Conservation (phyloP, 2,329 filamentous ascomycete genomes). For the Blumeriella jaapii region DNA sequence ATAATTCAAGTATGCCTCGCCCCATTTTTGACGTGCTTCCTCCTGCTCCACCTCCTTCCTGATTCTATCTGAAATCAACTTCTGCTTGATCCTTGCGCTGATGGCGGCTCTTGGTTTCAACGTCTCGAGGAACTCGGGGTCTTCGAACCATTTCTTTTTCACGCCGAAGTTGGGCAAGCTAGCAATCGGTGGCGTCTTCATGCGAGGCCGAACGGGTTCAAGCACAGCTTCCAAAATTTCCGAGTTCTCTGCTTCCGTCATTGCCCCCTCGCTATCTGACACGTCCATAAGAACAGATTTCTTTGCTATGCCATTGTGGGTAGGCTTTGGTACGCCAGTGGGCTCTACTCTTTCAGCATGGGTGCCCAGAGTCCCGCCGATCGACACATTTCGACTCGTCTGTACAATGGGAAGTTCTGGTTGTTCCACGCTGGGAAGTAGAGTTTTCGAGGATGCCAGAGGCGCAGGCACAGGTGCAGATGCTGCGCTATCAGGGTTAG, state of each 20-base stretch:
- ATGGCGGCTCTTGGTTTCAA: conserved; percentile 15
- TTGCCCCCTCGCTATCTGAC: conserved; percentile 15
- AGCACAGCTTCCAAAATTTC: conserved; percentile 20
- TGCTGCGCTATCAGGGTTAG: background rate
- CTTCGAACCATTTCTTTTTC: conserved; percentile 18
- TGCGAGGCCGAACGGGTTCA: conserved; percentile 22
- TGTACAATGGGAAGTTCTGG: background rate
- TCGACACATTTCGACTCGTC: background rate
- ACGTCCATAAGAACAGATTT: conserved; percentile 4
- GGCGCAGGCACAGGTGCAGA: background rate
- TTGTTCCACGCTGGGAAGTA: conserved; percentile 3
- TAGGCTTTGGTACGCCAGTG: background rate
- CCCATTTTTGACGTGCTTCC: conserved; percentile 19
- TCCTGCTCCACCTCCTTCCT: conserved; percentile 18
- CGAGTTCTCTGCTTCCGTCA: conserved; percentile 15
- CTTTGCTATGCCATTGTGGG: background rate
- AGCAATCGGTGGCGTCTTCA: conserved; percentile 24
- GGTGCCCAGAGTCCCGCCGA: background rate
- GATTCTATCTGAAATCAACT: conserved; percentile 9
- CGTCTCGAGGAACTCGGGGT: conserved; percentile 18
- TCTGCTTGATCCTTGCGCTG: conserved; percentile 12
- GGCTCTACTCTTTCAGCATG: background rate
- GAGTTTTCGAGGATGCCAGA: background rate
- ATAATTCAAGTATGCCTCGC: conserved; percentile 20
- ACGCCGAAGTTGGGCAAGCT: conserved; percentile 19